Conservation (phyloP, 441 rosid genomes). For the Capsella rubella region DNA sequence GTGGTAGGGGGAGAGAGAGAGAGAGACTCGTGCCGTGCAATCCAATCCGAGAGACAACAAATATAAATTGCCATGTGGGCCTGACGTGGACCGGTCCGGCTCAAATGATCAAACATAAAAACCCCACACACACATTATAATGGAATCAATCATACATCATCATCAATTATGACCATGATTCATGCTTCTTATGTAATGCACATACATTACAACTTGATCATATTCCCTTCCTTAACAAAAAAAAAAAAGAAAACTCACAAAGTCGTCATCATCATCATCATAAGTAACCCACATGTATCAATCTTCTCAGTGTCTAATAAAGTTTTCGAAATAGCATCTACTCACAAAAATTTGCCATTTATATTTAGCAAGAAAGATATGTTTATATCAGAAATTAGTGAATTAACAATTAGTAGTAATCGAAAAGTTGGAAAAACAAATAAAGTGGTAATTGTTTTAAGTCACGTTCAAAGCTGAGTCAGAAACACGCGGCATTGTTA, state of each 20-base stretch:
- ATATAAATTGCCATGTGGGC: constrained; percentile 47
- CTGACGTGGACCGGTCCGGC: constrained; percentile 53
- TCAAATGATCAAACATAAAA: too few species aligned
- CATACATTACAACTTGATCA: background rate
- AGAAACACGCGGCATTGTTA: constrained; percentile 41
- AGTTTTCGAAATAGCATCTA: too few species aligned
- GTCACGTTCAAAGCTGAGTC: constrained; percentile 58
- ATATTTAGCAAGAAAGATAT: too few species aligned
- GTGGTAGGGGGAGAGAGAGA: background rate
- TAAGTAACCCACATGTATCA: too few species aligned
- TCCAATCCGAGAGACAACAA: constrained; percentile 26
- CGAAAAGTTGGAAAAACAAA: background rate
- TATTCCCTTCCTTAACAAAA: background rate
- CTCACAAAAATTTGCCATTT: too few species aligned
- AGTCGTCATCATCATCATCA: too few species aligned
- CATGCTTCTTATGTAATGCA: background rate
- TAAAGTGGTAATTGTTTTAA: constrained; percentile 3
- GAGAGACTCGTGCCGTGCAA: constrained; percentile 43
- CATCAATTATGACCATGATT: constrained; percentile 16
- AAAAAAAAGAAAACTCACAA: too few species aligned
- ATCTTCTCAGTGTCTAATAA: too few species aligned
- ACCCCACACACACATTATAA: constrained; percentile 13
- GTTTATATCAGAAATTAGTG: too few species aligned
- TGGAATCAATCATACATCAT: constrained; percentile 33
- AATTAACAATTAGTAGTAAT: too few species aligned